A percentile compares a stretch with the other conserved stretches of the same genome.
These are phyloP conservation scores for Xylaria castorea DNA, from an alignment of 495 filamentous ascomycete species.

Conservation along the genomic window DNA sequence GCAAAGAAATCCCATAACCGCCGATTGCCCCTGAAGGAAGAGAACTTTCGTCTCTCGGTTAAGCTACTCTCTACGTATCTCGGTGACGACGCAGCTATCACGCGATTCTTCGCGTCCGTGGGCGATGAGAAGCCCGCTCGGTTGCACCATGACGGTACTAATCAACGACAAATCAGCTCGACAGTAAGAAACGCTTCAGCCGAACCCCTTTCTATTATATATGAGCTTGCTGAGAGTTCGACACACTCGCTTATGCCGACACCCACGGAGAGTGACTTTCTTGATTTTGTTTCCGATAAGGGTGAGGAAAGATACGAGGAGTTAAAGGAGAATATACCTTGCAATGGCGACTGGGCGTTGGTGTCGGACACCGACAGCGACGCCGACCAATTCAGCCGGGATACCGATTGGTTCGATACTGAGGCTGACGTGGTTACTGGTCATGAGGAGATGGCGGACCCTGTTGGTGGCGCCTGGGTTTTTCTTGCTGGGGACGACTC, in stretches of 20 bases:
- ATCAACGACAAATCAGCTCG: background rate
- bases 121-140: constrained; percentile 22
- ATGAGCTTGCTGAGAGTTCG: constrained; percentile 38
- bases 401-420: background rate
- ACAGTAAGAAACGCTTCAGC: constrained; percentile 17
- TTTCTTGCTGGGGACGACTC: constrained; percentile 53
- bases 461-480: constrained; percentile 42
- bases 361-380: constrained; percentile 18
- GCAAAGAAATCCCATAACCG: constrained; percentile 24
- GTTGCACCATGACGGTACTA: background rate
- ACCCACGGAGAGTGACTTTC: constrained; percentile 29
- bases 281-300: constrained; percentile 33
- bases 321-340: background rate
- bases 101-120: constrained; percentile 36
- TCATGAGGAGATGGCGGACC: constrained; percentile 22
- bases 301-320: constrained; percentile 26
- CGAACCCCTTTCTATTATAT: constrained; percentile 32
- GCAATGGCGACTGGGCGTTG: constrained; percentile 28
- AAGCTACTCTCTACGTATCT: constrained; percentile 43
- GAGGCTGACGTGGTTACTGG: constrained; percentile 14
- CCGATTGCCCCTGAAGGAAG: background rate
- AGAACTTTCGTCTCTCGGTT: constrained; percentile 32
- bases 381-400: background rate
- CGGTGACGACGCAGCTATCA: constrained; percentile 39
- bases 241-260: constrained; percentile 25